Conservation (phyloP, 2,329 filamentous ascomycete genomes). For the Xylariaceae sp. region DNA sequence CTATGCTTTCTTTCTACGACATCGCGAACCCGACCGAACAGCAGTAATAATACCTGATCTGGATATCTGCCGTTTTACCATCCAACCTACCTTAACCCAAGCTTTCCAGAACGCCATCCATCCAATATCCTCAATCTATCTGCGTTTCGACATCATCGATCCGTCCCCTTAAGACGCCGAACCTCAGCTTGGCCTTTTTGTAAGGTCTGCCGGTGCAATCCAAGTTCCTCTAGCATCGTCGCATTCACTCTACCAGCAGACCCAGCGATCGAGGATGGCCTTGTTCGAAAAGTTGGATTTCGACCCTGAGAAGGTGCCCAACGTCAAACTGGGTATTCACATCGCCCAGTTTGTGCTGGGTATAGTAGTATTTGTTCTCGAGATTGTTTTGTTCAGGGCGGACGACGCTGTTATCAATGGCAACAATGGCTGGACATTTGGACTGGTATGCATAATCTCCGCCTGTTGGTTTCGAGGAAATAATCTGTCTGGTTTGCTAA, state of each 20-base stretch:
- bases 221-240: constrained; percentile 5
- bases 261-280: constrained; percentile 27
- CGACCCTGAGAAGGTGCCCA: constrained; percentile 57
- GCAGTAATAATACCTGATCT: too few relatives aligned
- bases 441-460: constrained; percentile 53
- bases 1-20: background rate
- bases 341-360: constrained; percentile 56
- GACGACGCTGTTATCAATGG: constrained; percentile 54
- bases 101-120: too few relatives aligned
- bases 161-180: background rate
- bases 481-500: constrained; percentile 9
- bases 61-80: background rate
- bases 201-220: constrained; percentile 2
- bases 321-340: constrained; percentile 61
- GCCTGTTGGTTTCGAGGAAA: background rate
- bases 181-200: background rate
- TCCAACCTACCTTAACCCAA: background rate
- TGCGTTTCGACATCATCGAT: background rate
- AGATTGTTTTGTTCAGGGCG: constrained; percentile 60
- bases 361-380: constrained; percentile 60
- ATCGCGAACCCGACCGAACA: too few relatives aligned
- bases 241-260: constrained; percentile 10
- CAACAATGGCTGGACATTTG: constrained; percentile 66
- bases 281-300: constrained; percentile 54
- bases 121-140: too few relatives aligned